Conservation (phyloP, 495 filamentous ascomycete genomes). For the Tuber brumale region DNA sequence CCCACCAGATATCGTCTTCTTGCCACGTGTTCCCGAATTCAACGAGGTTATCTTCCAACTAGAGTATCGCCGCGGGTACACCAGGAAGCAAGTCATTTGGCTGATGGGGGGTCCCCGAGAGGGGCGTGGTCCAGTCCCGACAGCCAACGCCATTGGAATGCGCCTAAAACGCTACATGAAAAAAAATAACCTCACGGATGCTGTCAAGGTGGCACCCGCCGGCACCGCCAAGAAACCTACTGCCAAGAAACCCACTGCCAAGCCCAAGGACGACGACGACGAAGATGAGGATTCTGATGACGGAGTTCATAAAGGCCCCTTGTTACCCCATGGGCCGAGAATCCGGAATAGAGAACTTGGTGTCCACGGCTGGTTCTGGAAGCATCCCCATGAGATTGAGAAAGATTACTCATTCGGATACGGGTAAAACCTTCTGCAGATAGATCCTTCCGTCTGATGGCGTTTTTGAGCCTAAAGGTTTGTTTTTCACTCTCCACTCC, state of each 20-base stretch:
- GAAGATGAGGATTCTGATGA: not conserved
- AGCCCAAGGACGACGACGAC: not conserved
- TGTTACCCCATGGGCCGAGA: not conserved
- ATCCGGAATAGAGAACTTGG: not conserved
- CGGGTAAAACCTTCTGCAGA: not conserved
- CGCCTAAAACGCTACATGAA: not conserved
- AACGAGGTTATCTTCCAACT: not conserved
- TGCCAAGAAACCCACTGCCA: not conserved
- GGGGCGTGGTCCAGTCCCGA: not conserved
- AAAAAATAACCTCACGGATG: not conserved
- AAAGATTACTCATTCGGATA: not conserved
- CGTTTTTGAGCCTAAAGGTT: not conserved
- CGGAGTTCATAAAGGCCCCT: not conserved
- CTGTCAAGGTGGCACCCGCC: not conserved
- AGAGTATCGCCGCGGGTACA: not conserved
- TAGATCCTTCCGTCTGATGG: not conserved
- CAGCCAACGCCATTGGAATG: not conserved
- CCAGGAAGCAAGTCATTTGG: not conserved
- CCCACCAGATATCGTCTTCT: not conserved
- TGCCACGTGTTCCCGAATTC: not conserved
- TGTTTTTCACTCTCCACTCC: too few relatives aligned
- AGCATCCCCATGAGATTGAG: not conserved
- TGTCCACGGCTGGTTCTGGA: not conserved
- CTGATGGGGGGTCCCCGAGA: not conserved
- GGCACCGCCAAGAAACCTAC: not conserved